Base-by-base conservation (phyloP, 441 rosid genomes). In the Populus hybrid region DNA sequence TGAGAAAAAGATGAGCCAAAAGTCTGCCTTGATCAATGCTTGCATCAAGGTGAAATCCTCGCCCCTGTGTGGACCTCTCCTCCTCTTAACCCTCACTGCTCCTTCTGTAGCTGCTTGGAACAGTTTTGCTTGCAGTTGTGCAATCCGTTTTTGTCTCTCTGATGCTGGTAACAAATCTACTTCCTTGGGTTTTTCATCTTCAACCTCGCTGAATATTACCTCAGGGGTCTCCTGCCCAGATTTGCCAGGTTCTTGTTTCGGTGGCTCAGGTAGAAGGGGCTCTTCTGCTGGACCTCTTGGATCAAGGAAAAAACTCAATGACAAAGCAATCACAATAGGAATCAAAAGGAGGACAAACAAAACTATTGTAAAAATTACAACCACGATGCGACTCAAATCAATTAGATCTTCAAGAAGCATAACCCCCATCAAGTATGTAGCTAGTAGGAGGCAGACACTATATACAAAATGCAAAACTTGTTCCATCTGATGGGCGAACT, bases 21-120 rank as follows among this genome's bases (percentile, higher is more conserved):
- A 91, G 74, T 94, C 97, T 0, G 98, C 98, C 83, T 92, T 93
- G 73, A 94, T 90, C 77, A 96, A 86, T 72, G 97, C 98, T 86
- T 96, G 95, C 82, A 68, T 85, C 79, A 96, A 87, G 10, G 98
- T 96, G 80, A 96, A 92, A 85, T 96, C 97, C 82, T 96, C 97
- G 18, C 98, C 99, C 99, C 96, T 84, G 73, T 81, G 98, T 0
- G 97, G 98, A 35, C 95, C 92, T 83, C 91, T 88, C 42, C 90
- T 81, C 75, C 93, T 92, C 82, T 91, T 94, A 66, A 96, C 81
- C 83, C 96, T 87, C 75, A 96, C 92, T 0, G 98, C 97, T 74
- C 97, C 97, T 80, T 90, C 89, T 24, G 98, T 98, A 26, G 98
- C 98, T 12, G 96, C 98, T 65, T 90, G 95, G 84, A 81, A 90